Conservation (phyloP, 2,329 filamentous ascomycete species). For the Erysiphe pulchra region DNA sequence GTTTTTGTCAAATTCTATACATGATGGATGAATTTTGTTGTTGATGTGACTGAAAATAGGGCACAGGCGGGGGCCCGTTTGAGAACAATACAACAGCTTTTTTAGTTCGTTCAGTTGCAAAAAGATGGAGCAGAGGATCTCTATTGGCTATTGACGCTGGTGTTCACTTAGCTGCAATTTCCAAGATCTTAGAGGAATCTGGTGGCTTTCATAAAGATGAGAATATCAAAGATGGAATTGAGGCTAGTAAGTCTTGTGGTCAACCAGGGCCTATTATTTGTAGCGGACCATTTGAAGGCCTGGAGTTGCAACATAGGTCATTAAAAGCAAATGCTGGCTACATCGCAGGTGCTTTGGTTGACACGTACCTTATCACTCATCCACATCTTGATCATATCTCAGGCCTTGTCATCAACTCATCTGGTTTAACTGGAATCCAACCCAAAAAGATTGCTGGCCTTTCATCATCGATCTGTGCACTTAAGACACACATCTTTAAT, state of each 20-base stretch:
- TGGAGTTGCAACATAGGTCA: conserved; percentile 40
- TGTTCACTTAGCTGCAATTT: conserved; percentile 65
- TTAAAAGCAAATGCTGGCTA: conserved; percentile 57
- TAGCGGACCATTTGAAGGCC: conserved; percentile 53
- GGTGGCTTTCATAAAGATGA: conserved; percentile 16
- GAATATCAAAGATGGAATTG: conserved; percentile 8
- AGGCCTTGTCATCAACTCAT: conserved; percentile 82
- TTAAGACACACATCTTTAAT: conserved; percentile 92
- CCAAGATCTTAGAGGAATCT: conserved; percentile 32
- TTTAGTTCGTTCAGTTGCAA: conserved; percentile 56
- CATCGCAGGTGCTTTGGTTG: conserved; percentile 54
- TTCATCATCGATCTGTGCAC: conserved; percentile 68
- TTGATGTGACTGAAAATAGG: conserved; percentile 24
- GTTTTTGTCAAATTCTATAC: neutral
- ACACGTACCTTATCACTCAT: conserved; percentile 81
- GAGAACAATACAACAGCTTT: conserved; percentile 82
- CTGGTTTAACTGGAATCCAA: conserved; percentile 51
- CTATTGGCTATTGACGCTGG: conserved; percentile 85
- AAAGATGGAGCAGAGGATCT: conserved; percentile 60
- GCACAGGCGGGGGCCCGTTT: conserved; percentile 65
- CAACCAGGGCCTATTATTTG: conserved; percentile 19
- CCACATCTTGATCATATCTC: conserved; percentile 91
- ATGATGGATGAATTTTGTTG: neutral
- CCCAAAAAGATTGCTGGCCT: conserved; percentile 73
- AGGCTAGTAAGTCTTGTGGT: neutral